These are phyloP conservation scores for Fraxinus excelsior DNA, from an alignment of 257 asterid species.

Conservation along the genomic window DNA sequence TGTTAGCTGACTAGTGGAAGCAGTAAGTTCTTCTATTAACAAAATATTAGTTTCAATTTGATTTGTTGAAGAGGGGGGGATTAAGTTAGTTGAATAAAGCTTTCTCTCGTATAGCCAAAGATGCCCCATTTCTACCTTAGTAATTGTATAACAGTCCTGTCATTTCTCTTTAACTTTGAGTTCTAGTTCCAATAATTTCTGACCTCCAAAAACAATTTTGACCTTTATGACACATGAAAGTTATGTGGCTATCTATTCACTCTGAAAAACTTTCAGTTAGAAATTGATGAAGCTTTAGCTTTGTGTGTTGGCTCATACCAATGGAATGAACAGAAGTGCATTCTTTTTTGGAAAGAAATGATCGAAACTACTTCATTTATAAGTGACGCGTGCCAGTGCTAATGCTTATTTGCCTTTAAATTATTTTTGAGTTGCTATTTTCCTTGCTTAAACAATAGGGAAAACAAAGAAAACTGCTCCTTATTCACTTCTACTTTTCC, in stretches of 20 bases:
- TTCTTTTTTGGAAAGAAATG: background rate
- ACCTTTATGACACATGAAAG: background rate
- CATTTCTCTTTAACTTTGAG: background rate
- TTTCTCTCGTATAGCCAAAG: no score
- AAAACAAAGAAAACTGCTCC: background rate
- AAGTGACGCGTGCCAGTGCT: background rate
- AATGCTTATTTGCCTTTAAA: no score
- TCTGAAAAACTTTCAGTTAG: background rate
- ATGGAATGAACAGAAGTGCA: background rate
- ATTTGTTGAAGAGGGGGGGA: background rate
- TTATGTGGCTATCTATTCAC: background rate
- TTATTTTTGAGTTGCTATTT: background rate
- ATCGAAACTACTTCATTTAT: background rate
- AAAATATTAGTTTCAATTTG: background rate
- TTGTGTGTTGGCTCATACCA: background rate
- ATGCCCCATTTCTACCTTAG: background rate
- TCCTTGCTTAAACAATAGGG: no score
- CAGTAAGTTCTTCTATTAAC: conserved; percentile 32
- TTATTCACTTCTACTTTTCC: background rate
- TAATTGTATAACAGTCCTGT: background rate
- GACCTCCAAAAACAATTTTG: background rate
- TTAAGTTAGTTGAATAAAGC: background rate
- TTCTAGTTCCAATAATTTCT: background rate
- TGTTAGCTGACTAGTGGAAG: conserved; percentile 49
- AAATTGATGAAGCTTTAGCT: background rate